phyloP scores from a whole-genome alignment of 192 early-diverging fungal species.

The Ambispora gerdemannii region DNA sequence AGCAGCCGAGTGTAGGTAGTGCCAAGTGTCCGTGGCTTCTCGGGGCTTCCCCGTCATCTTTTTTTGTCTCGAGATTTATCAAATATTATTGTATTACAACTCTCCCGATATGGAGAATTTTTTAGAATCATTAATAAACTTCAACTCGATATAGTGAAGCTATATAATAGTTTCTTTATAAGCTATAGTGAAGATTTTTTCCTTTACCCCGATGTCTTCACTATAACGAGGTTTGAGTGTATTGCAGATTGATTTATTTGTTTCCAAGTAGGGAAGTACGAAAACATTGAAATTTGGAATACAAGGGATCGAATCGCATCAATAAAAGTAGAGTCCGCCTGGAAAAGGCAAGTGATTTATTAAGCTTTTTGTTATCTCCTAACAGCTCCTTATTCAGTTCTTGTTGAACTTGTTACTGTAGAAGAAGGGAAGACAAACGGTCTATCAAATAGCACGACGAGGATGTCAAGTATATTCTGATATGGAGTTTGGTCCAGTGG shows the following conservation, averaged over 20 bases:
- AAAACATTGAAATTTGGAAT: background rate
- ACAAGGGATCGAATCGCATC: background rate
- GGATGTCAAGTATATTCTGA: conserved; percentile 18
- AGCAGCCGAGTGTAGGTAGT: background rate
- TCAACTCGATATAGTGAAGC: too few relatives aligned
- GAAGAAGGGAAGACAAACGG: background rate
- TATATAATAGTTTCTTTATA: too few relatives aligned
- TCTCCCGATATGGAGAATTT: too few relatives aligned
- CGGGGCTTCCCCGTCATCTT: too few relatives aligned
- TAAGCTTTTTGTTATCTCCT: too few relatives aligned
- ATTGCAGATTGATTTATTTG: too few relatives aligned
- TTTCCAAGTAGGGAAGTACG: too few relatives aligned
- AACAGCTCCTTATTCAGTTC: too few relatives aligned
- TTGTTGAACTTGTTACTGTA: background rate
- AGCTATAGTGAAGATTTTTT: background rate
- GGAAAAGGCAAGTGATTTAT: background rate
- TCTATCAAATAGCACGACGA: conserved; percentile 5
- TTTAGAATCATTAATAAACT: background rate
- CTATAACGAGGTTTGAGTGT: background rate
- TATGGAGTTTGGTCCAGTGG: conserved; percentile 14
- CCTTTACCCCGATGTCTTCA: background rate
- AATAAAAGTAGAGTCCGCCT: background rate
- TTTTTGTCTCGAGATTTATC: too few relatives aligned
- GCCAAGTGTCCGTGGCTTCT: too few relatives aligned
- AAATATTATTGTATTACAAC: too few relatives aligned